Evolutionary conservation across 371 early-diverging fungal species (phyloP).

Genomic region (Mortierella sp.): DNA sequence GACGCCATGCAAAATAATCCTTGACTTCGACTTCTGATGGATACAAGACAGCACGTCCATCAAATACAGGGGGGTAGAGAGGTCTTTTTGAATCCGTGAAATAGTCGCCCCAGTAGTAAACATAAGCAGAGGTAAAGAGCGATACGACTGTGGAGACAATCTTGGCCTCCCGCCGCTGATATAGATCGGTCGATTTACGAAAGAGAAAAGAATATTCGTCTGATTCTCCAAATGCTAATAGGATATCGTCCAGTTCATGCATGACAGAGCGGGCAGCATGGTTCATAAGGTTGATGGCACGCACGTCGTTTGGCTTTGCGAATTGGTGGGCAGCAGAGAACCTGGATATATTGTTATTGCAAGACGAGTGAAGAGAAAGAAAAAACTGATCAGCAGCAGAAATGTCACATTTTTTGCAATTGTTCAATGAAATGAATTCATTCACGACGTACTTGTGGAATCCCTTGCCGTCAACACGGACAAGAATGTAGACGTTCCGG

Average conservation of each 20-base stretch:
- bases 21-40: slow-evolving; percentile 84
- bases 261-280: slow-evolving; percentile 83
- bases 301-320: slow-evolving; percentile 91
- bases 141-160: slow-evolving; percentile 87
- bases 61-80: slow-evolving; percentile 89
- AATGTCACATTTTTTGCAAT: neutral
- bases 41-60: slow-evolving; percentile 90
- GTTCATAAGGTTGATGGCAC: slow-evolving; percentile 91
- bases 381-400: neutral
- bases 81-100: slow-evolving; percentile 69
- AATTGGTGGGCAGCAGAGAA: slow-evolving; percentile 90
- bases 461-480: slow-evolving; percentile 94
- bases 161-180: slow-evolving; percentile 88
- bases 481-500: slow-evolving; percentile 89
- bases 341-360: slow-evolving; percentile 42
- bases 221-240: slow-evolving; percentile 92
- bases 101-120: slow-evolving; percentile 84
- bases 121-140: slow-evolving; percentile 89
- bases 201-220: slow-evolving; percentile 88
- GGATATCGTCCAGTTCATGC: slow-evolving; percentile 85
- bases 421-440: neutral
- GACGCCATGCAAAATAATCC: slow-evolving; percentile 96
- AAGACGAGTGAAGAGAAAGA: slow-evolving; percentile 1
- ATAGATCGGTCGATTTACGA: slow-evolving; percentile 68
- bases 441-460: slow-evolving; percentile 79